These are phyloP conservation scores for Aspergillus neotritici DNA, from an alignment of 2,329 filamentous ascomycete genomes.

Conservation along the genomic window DNA sequence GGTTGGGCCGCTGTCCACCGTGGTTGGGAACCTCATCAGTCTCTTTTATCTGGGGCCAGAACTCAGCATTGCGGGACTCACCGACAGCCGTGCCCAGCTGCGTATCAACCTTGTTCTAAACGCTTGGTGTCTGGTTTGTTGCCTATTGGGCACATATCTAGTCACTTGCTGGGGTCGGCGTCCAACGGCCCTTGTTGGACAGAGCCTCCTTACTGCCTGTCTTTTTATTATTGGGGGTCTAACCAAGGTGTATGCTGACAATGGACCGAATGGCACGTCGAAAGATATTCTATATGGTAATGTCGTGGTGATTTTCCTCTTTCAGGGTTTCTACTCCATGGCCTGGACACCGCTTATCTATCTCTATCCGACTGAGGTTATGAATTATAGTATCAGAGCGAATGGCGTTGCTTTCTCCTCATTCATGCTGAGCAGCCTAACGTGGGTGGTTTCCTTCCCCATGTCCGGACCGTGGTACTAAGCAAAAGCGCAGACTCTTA, in stretches of 20 bases:
- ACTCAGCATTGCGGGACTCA: constrained; percentile 45
- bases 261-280: too few relatives aligned
- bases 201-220: too few relatives aligned
- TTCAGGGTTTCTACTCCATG: constrained; percentile 49
- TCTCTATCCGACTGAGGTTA: constrained; percentile 47
- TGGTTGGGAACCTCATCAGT: constrained; percentile 15
- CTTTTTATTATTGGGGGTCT: too few relatives aligned
- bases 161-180: too few relatives aligned
- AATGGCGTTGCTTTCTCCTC: constrained; percentile 42
- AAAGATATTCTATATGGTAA: constrained; percentile 37
- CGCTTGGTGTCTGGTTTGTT: constrained; percentile 44
- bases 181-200: too few relatives aligned
- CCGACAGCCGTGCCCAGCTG: constrained; percentile 39
- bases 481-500: constrained; percentile 31
- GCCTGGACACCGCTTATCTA: constrained; percentile 47
- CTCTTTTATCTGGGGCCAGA: constrained; percentile 40
- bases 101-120: constrained; percentile 50
- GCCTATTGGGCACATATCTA: constrained; percentile 42
- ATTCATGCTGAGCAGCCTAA: too few relatives aligned
- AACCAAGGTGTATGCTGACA: too few relatives aligned
- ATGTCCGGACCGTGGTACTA: too few relatives aligned
- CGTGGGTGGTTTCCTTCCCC: too few relatives aligned
- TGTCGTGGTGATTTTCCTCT: constrained; percentile 48
- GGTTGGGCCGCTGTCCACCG: too few relatives aligned
- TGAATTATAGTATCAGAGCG: constrained; percentile 47